Conservation (phyloP, 768 basidiomycete genomes). For the Lactifluus hygrophoroides region DNA sequence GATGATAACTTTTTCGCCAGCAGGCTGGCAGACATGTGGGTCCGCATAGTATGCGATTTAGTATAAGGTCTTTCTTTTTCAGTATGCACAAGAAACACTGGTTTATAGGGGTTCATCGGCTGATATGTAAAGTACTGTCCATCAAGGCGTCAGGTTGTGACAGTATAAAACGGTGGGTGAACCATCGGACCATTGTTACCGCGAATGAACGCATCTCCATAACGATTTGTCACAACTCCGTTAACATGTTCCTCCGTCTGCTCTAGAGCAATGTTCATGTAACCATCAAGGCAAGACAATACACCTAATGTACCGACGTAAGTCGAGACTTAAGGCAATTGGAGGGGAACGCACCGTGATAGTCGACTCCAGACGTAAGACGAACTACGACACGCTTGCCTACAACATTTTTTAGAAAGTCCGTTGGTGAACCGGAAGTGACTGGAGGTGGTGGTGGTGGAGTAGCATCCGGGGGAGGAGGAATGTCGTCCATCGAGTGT, state of each 20-base stretch:
- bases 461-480: conserved; percentile 34
- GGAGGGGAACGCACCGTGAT: conserved; percentile 8
- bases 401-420: conserved; percentile 91
- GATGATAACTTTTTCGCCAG: neutral
- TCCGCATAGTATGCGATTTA: neutral
- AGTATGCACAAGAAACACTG: neutral
- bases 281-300: conserved; percentile 92
- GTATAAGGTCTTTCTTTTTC: neutral
- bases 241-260: conserved; percentile 95
- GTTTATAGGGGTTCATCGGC: conserved; percentile 7
- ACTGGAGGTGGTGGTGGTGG: conserved; percentile 39
- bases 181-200: conserved; percentile 72
- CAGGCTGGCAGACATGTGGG: neutral
- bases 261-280: conserved; percentile 98
- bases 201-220: conserved; percentile 92
- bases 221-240: conserved; percentile 77
- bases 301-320: conserved; percentile 47
- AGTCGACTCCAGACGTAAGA: conserved; percentile 30
- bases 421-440: conserved; percentile 75
- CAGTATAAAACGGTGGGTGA: neutral
- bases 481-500: conserved; percentile 25
- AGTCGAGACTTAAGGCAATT: neutral
- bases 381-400: conserved; percentile 94
- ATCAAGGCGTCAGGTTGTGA: neutral
- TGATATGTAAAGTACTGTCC: conserved; percentile 54